Base-by-base conservation (phyloP, 495 filamentous ascomycete genomes). In the Entonaema liquescens region DNA sequence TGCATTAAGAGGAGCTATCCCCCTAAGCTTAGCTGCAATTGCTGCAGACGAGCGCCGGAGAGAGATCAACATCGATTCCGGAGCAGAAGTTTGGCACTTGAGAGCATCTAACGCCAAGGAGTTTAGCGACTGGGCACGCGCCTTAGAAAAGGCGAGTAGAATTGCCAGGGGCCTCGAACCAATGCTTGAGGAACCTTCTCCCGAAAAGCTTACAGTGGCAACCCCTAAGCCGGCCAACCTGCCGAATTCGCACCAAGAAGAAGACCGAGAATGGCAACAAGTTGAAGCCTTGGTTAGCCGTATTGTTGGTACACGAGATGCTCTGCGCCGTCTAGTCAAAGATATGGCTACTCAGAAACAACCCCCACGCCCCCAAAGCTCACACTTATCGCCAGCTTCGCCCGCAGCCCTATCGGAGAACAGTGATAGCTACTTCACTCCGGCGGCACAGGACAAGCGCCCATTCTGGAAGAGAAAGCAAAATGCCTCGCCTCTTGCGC, bases 61-160 rank as follows among this genome's bases (percentile, higher is more conserved):
- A 55, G 94, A 98, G 81, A 97, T 99, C 28, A 97, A 92, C 13
- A 93, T 99, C 55, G 95, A 99, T 74, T 98, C 96, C 0, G 95
- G 95, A 0, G 94, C 95, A 5, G 95, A 99, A 78, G 87, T 99
- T 9, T 99, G 95, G 95, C 95, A 98, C 82, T 83, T 99, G n/a
- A 89, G 89, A 67, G 93, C 95, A 23, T 85, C 84, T 26, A 95
- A 91, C 68, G 85, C 88, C 7, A 89, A 89, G 62, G 96, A 98
- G 50, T 99, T 97, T 79, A 84, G 82, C 21, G 90, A 90, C 1
- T 99, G 95, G 95, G 92, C 90, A 44, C 83, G 86, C 49, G 95
- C 94, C 2, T 78, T 99, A 29, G 94, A 98, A 77, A 88, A 84
- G 67, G 94, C 94, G 6, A 93, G 86, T 64, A 81, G 84, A 36